Evolutionary conservation across 306 rosid species (phyloP), one percentile per base, ranked within the genome.

Genomic region (Urtica urens): DNA sequence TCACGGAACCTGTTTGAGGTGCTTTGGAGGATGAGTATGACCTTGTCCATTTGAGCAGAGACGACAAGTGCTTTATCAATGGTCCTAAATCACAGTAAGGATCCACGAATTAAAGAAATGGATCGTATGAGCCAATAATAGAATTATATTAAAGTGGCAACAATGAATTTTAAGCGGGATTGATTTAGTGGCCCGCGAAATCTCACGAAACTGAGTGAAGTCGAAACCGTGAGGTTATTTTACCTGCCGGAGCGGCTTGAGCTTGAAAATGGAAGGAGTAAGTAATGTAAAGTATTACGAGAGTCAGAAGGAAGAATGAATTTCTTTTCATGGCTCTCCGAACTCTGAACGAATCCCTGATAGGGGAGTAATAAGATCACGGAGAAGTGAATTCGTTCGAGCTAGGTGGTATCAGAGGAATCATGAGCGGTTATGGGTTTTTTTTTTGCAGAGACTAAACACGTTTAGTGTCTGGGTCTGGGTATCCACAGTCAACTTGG

Each of bases 221-320:
- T 59, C 63, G 25, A 38, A 45, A 46, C n/a, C n/a, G n/a, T n/a
- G n/a, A n/a, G n/a, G n/a, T n/a, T 57, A 45, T 11, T n/a, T 53
- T 54, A 90, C 99, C 99, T 21, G 99, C 72, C 49, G 95, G 94
- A 67, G 92, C 92, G 46, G 95, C 86, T 27, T 68, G 72, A 51
- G 82, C 78, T 69, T 73, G 81, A 58, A 68, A 63, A 13, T 44
- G 78, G 26, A 78, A 77, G 47, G 72, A 45, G 62, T 20, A 74
- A 71, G 62, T 11, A 38, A 59, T 19, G 34, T 66, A 40, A 41
- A 74, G 69, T 15, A 65, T 44, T 55, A 68, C 6, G 41, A 69
- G 44, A 33, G 76, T 19, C 49, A 62, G 58, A 11, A 69, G 41
- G 35, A 68, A 59, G 53, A 58, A 19, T 46, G 76, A 55, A 53